Conservation (phyloP, 257 asterid species). For the Scutellaria minor region DNA sequence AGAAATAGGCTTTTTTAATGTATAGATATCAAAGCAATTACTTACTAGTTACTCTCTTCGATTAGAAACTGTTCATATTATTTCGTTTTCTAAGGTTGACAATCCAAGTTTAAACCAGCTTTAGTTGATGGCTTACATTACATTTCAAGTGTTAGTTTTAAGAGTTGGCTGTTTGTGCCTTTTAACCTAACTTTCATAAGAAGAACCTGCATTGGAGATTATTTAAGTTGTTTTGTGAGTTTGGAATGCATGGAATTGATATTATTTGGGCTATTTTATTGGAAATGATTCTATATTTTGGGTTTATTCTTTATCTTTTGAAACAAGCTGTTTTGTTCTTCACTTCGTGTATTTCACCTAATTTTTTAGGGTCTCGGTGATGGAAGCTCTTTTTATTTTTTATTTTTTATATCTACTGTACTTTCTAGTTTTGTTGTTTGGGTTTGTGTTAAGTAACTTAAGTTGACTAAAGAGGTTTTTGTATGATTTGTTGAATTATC, state of each 20-base stretch:
- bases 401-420: not conserved
- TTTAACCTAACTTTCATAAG: not conserved
- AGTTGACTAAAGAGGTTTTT: not conserved
- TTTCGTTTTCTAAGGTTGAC: not conserved
- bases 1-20: no score
- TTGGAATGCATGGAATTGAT: not conserved
- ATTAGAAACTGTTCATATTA: not conserved
- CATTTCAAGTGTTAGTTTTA: not conserved
- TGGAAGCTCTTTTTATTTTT: not conserved
- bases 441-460: not conserved
- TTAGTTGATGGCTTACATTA: not conserved
- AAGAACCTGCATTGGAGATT: not conserved
- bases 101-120: constrained; percentile 12
- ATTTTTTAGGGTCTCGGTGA: not conserved
- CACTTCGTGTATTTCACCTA: not conserved
- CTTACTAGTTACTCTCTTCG: not conserved
- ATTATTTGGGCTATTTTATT: not conserved
- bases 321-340: not conserved
- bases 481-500: not conserved
- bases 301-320: constrained; percentile 1
- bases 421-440: not conserved
- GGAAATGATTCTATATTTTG: not conserved
- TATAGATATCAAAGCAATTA: not conserved
- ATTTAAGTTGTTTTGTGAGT: not conserved
- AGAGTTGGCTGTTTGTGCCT: constrained; percentile 13